Conservation (phyloP, 345 rosid genomes). For the Rubroshorea leprosula region DNA sequence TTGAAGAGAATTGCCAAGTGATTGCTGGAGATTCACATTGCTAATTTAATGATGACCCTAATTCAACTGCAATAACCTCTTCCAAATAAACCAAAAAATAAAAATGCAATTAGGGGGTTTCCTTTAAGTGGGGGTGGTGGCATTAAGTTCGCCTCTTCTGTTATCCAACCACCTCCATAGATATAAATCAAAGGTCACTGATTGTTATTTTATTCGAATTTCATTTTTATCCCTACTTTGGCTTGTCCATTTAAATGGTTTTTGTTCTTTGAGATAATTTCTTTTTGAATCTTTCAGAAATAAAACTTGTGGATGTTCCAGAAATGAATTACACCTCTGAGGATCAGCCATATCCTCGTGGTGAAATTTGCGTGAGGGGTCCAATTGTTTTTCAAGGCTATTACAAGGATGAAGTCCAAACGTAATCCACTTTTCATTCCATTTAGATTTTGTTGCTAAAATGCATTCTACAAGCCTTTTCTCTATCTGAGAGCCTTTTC, state of each 20-base stretch:
- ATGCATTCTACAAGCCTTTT: slow-evolving; percentile 6
- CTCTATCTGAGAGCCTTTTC: slow-evolving; percentile 17
- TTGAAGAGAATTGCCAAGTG: neutral
- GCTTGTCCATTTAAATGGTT: neutral
- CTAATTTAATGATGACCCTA: neutral
- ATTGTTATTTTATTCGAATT: neutral
- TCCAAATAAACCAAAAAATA: too few relatives aligned
- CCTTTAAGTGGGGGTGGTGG: neutral
- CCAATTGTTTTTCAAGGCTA: slow-evolving; percentile 80
- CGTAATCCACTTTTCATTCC: slow-evolving; percentile 33
- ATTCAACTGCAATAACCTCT: neutral
- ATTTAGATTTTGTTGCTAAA: slow-evolving; percentile 9
- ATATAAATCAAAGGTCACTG: neutral
- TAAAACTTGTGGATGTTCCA: slow-evolving; percentile 86
- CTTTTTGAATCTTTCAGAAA: slow-evolving; percentile 42
- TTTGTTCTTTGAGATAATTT: neutral
- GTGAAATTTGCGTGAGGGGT: slow-evolving; percentile 91
- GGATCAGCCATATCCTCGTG: slow-evolving; percentile 88
- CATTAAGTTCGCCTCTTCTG: neutral
- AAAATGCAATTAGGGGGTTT: neutral
- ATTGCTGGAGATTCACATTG: neutral
- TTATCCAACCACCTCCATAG: neutral
- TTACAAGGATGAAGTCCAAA: slow-evolving; percentile 73
- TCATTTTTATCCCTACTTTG: neutral
- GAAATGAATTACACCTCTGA: slow-evolving; percentile 93